Percentiles rank a stretch among this genome's conserved stretches.
Conservation (phyloP, 2,329 filamentous ascomycete genomes). For the Neonectria coccinea region DNA sequence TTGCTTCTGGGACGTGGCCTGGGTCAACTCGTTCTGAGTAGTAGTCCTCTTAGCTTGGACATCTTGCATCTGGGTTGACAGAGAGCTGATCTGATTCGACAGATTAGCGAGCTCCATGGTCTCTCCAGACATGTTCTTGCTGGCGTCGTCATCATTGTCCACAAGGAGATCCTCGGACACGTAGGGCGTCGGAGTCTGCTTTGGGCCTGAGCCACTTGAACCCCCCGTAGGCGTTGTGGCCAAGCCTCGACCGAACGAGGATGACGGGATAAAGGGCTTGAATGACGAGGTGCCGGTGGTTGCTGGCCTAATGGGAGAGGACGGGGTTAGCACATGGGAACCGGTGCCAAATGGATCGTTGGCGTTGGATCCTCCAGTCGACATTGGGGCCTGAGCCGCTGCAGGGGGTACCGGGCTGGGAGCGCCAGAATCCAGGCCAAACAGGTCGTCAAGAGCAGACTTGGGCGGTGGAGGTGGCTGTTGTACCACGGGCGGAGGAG, state of each 20-base stretch:
- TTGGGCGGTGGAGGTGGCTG: constrained; percentile 66
- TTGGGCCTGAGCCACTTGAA: constrained; percentile 49
- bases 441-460: constrained; percentile 92
- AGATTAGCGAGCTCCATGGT: constrained; percentile 94
- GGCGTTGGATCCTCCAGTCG: constrained; percentile 78
- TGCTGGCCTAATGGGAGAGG: constrained; percentile 66
- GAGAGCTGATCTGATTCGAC: constrained; percentile 91
- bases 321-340: constrained; percentile 58
- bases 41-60: constrained; percentile 84
- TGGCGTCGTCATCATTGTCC: constrained; percentile 88
- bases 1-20: constrained; percentile 86
- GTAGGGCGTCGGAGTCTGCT: constrained; percentile 57
- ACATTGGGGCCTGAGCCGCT: constrained; percentile 71
- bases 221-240: constrained; percentile 79
- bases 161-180: constrained; percentile 87
- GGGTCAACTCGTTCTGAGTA: constrained; percentile 84
- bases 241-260: constrained; percentile 88
- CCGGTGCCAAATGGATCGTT: constrained; percentile 73
- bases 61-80: constrained; percentile 94
- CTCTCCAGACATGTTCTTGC: constrained; percentile 88
- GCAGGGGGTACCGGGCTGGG: constrained; percentile 62
- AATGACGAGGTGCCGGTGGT: constrained; percentile 68
- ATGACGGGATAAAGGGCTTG: constrained; percentile 92
- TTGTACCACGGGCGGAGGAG: constrained; percentile 53
- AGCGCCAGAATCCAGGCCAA: constrained; percentile 82